phyloP scores from a whole-genome alignment of 83 land plant genomes.

The Larix sibirica region DNA sequence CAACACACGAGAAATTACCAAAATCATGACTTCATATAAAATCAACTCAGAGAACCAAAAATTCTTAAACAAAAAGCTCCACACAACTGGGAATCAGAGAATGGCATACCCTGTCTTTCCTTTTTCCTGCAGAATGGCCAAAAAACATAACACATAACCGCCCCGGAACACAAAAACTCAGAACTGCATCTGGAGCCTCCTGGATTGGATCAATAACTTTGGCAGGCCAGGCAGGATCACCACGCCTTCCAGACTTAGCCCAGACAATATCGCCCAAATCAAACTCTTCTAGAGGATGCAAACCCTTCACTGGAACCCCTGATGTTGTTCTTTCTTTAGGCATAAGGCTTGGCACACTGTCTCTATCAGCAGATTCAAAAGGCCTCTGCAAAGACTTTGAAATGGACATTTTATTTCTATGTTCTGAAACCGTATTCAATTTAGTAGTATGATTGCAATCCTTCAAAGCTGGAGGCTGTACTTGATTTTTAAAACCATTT shows the following conservation, averaged over 20 bases:
- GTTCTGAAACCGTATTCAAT: conserved; percentile 8
- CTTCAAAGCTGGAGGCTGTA: background rate
- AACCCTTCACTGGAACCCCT: conserved; percentile 28
- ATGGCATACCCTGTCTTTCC: conserved; percentile 59
- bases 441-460: background rate
- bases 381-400: background rate
- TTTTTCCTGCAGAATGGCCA: conserved; percentile 61
- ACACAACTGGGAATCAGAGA: background rate
- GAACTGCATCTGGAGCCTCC: conserved; percentile 80
- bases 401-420: background rate
- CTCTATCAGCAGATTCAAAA: background rate
- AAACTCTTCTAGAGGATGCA: conserved; percentile 57
- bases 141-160: conserved; percentile 93
- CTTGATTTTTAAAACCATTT: background rate
- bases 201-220: conserved; percentile 80
- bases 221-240: conserved; percentile 92
- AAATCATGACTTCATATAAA: conserved; percentile 1
- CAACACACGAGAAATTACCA: conserved; percentile 9
- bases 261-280: conserved; percentile 87
- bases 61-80: background rate
- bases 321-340: background rate
- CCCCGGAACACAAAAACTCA: conserved; percentile 56
- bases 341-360: background rate
- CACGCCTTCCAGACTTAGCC: conserved; percentile 78
- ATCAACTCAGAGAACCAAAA: background rate